Conservation (phyloP, 129 eudicot species). For the Arctium minus region DNA sequence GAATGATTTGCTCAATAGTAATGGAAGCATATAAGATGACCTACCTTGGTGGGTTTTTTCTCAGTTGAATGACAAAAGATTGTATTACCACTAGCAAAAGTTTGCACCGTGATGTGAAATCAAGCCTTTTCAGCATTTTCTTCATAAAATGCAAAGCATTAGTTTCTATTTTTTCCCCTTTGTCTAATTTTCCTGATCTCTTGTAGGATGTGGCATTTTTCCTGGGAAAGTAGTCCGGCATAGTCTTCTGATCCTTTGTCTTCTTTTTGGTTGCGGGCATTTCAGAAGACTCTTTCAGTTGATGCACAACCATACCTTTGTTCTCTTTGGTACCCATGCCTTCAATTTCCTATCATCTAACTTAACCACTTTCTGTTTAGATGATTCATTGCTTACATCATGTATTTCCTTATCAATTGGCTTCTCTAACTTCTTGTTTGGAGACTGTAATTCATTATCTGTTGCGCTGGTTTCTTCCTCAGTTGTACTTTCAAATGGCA, state of each 20-base stretch:
- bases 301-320: conserved; percentile 26
- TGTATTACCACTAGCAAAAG: too few species aligned
- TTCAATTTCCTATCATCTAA: conserved; percentile 32
- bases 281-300: conserved; percentile 61
- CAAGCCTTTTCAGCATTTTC: conserved; percentile 32
- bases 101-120: too few species aligned
- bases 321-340: conserved; percentile 30
- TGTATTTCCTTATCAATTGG: conserved; percentile 50
- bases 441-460: conserved; percentile 45
- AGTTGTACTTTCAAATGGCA: conserved; percentile 23
- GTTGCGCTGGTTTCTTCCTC: conserved; percentile 36
- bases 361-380: conserved; percentile 44
- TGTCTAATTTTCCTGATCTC: conserved; percentile 11
- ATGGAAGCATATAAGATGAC: too few species aligned
- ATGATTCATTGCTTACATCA: conserved; percentile 32
- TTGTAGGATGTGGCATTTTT: conserved; percentile 15
- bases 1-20: too few species aligned
- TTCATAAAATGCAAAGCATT: conserved; percentile 39
- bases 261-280: conserved; percentile 25
- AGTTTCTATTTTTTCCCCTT: conserved; percentile 22
- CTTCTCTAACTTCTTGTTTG: conserved; percentile 53
- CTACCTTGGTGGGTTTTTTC: too few species aligned
- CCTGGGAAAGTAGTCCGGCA: conserved; percentile 37
- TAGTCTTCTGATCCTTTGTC: conserved; percentile 35
- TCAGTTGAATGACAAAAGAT: too few species aligned